These are phyloP conservation scores for Epithemia pelagica DNA, from an alignment of 108 stramenopile genomes.

Conservation along the genomic window DNA sequence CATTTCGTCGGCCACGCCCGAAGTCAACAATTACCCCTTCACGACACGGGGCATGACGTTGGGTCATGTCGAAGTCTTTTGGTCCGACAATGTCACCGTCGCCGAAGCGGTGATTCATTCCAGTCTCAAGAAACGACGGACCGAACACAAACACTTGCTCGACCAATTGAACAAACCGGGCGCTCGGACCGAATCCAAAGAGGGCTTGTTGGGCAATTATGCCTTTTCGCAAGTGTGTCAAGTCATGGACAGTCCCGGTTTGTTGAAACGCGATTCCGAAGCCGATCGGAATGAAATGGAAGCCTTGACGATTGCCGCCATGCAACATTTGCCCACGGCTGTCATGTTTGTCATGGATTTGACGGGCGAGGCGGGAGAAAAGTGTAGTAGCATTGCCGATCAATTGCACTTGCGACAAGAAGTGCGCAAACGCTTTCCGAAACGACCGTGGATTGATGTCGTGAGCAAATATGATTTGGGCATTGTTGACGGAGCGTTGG, in stretches of 20 bases:
- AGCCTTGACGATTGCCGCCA: slow-evolving; percentile 89
- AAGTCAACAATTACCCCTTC: slow-evolving; percentile 97
- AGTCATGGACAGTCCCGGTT: slow-evolving; percentile 94
- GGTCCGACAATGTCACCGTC: slow-evolving; percentile 40
- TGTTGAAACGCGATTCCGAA: slow-evolving; percentile 67
- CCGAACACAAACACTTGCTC: background rate
- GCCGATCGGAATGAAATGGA: slow-evolving; percentile 97
- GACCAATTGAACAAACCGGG: slow-evolving; percentile 8
- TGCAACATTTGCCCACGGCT: slow-evolving; percentile 92
- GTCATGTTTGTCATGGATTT: slow-evolving; percentile 97
- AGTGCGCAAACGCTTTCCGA: slow-evolving; percentile 68
- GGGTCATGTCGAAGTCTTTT: slow-evolving; percentile 92
- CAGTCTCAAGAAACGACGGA: background rate
- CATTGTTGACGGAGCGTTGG: slow-evolving; percentile 57
- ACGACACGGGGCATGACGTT: slow-evolving; percentile 95
- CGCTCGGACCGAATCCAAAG: background rate
- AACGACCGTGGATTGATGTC: slow-evolving; percentile 96
- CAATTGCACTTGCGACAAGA: slow-evolving; percentile 83
- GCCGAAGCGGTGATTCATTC: slow-evolving; percentile 41
- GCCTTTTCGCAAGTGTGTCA: slow-evolving; percentile 54
- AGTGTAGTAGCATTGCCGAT: slow-evolving; percentile 73
- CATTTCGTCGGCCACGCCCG: slow-evolving; percentile 89
- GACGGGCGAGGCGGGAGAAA: slow-evolving; percentile 83
- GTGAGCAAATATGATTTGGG: slow-evolving; percentile 86
- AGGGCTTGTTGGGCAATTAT: slow-evolving; percentile 23